These are phyloP conservation scores for Pythium dissotocum DNA, from an alignment of 352 stramenopile species.

Conservation along the genomic window DNA sequence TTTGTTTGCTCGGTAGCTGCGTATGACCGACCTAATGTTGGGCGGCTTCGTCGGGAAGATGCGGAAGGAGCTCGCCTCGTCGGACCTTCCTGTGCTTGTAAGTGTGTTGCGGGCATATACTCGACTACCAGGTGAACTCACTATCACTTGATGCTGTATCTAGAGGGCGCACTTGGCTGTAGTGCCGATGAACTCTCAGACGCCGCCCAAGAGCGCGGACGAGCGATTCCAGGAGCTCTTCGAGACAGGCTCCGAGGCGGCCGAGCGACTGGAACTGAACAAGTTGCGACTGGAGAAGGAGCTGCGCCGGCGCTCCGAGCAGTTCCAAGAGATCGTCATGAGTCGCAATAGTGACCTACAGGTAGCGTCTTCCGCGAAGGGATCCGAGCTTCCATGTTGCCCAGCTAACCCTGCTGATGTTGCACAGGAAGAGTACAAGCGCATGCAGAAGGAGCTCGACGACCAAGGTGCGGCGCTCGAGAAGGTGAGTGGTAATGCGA, in stretches of 20 bases:
- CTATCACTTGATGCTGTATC: background rate
- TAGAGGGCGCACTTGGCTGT: constrained; percentile 66
- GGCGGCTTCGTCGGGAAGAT: constrained; percentile 37
- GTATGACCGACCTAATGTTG: constrained; percentile 45
- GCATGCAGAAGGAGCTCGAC: constrained; percentile 73
- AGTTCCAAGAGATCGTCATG: constrained; percentile 67
- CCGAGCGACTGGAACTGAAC: constrained; percentile 63
- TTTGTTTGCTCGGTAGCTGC: constrained; percentile 40
- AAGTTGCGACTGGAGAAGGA: constrained; percentile 72
- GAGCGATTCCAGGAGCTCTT: constrained; percentile 61
- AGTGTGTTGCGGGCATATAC: background rate
- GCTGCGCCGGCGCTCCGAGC: constrained; percentile 51
- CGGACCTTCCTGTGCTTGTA: constrained; percentile 53
- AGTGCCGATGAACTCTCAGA: constrained; percentile 40
- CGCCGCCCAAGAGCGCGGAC: constrained; percentile 29
- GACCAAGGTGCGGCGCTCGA: constrained; percentile 53
- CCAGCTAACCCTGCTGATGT: background rate
- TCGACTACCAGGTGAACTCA: too few relatives aligned
- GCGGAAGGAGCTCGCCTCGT: constrained; percentile 25
- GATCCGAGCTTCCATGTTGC: background rate
- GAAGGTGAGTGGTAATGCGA: background rate
- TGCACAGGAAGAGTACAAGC: constrained; percentile 58
- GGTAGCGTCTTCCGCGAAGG: constrained; percentile 9
- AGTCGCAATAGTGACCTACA: constrained; percentile 76
- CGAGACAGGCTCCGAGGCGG: constrained; percentile 52